A percentile compares a stretch with the other conserved stretches of the same genome.
phyloP scores from a whole-genome alignment of 2,329 filamentous ascomycete genomes.

The Sarocladium oryzae region DNA sequence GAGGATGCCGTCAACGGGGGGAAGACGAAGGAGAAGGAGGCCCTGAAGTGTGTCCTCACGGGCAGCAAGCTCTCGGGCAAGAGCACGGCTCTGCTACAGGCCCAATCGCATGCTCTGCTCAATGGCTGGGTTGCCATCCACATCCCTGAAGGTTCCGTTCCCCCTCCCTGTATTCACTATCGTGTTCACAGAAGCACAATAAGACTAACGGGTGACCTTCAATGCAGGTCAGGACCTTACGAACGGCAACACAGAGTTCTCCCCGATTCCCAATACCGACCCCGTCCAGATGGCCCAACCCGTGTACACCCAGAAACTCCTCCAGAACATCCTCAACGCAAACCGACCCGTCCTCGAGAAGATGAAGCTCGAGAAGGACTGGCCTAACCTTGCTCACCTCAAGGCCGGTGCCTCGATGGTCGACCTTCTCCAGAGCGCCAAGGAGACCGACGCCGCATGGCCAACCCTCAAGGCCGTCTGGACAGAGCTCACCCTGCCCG shows the following conservation, averaged over 20 bases:
- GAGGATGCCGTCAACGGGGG: constrained; percentile 44
- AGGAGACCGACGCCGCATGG: constrained; percentile 74
- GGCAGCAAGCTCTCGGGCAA: constrained; percentile 76
- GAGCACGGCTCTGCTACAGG: constrained; percentile 79
- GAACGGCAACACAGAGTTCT: constrained; percentile 75
- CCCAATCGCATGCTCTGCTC: constrained; percentile 71
- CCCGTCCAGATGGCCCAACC: constrained; percentile 69
- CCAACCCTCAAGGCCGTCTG: constrained; percentile 74
- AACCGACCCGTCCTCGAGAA: constrained; percentile 60
- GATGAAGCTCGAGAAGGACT: constrained; percentile 37
- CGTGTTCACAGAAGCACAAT: too few relatives aligned
- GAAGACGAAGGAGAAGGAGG: constrained; percentile 36
- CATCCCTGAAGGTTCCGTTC: constrained; percentile 71
- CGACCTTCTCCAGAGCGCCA: constrained; percentile 62
- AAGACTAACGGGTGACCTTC: too few relatives aligned
- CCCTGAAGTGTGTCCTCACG: constrained; percentile 59
- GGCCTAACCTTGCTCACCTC: constrained; percentile 35
- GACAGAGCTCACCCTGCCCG: constrained; percentile 61
- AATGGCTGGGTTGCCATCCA: constrained; percentile 86
- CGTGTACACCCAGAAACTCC: constrained; percentile 65
- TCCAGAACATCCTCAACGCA: constrained; percentile 65
- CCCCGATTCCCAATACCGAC: constrained; percentile 53
- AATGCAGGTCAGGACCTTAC: constrained; percentile 69
- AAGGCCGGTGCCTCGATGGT: constrained; percentile 57
- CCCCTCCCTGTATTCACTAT: too few relatives aligned